Evolutionary conservation across 1,284 basidiomycete species (phyloP), one percentile per base, ranked within the genome.

Genomic region (Apiotrichum siamense): DNA sequence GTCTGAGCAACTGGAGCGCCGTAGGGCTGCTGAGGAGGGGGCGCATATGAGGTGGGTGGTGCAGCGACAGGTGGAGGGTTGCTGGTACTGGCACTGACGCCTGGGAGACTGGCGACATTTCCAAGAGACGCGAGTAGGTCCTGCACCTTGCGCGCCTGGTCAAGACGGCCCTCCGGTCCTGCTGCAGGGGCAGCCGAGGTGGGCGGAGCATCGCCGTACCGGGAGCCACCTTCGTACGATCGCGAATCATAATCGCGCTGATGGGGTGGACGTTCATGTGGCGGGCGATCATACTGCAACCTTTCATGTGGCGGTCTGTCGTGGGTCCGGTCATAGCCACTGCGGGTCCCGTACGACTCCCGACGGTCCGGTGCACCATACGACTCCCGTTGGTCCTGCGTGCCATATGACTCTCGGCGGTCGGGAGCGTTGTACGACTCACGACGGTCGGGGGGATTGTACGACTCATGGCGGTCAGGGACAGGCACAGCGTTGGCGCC

Each of bases 71-170:
- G 20, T 11, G 51, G 41, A 24, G 47, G 20, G 20, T 26, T 24
- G 49, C 26, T 18, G 52, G 36, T 18, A 42, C n/a, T n/a, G n/a
- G n/a, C n/a, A n/a, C n/a, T n/a, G n/a, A n/a, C n/a, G n/a, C n/a
- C n/a, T n/a, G 51, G 9, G 21, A 9, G 6, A 23, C 17, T 3
- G n/a, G 57, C n/a, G 7, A 52, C 45, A 29, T 44, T 46, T 35
- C 57, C 60, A 12, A 69, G 53, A 15, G 56, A 59, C 3, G 62
- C 54, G 12, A 69, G 58, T 15, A 69, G 52, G 39, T 65, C 44
- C 51, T 69, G 67, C 0, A 67, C 65, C 45, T 64, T 65, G 20
- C 63, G 58, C 43, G 65, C 66, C 56, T 67, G 64, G 43, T 67
- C 65, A 4, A 72, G 50, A 6, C 66, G 54, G 33, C 64, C 25